Percentiles rank a stretch among this genome's conserved stretches.
Conservation (phyloP, 2,329 filamentous ascomycete genomes). For the Cephalotrichum gorgonifer region DNA sequence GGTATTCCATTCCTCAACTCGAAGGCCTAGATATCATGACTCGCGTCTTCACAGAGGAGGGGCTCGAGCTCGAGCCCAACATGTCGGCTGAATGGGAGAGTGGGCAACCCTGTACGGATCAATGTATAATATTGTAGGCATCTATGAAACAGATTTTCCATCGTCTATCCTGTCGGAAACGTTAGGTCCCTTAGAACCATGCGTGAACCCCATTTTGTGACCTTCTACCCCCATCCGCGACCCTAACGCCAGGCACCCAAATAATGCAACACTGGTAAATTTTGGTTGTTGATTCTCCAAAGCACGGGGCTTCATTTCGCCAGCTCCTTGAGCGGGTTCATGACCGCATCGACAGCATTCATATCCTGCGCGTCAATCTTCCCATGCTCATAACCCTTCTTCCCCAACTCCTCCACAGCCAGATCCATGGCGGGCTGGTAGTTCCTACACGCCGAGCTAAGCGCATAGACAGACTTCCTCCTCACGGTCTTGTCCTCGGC, state of each 20-base stretch:
- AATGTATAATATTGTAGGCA: conserved; percentile 1
- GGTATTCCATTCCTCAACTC: conserved; percentile 34
- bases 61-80: neutral
- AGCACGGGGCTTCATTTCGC: neutral
- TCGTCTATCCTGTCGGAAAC: neutral
- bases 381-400: conserved; percentile 41
- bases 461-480: conserved; percentile 80
- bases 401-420: conserved; percentile 50
- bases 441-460: conserved; percentile 80
- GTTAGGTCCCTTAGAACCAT: neutral
- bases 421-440: conserved; percentile 74
- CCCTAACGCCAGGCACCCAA: conserved; percentile 6
- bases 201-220: neutral
- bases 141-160: neutral
- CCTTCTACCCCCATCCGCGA: neutral
- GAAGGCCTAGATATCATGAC: neutral
- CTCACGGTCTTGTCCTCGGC: conserved; percentile 55
- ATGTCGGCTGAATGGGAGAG: too few relatives aligned
- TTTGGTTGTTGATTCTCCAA: neutral
- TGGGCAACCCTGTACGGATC: neutral
- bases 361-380: conserved; percentile 78
- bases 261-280: neutral
- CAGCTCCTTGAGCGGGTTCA: conserved; percentile 42
- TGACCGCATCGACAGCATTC: conserved; percentile 71
- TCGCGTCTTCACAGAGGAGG: neutral